Evolutionary conservation across 106 monocot species (phyloP).

Genomic region (Ottelia alismoides): DNA sequence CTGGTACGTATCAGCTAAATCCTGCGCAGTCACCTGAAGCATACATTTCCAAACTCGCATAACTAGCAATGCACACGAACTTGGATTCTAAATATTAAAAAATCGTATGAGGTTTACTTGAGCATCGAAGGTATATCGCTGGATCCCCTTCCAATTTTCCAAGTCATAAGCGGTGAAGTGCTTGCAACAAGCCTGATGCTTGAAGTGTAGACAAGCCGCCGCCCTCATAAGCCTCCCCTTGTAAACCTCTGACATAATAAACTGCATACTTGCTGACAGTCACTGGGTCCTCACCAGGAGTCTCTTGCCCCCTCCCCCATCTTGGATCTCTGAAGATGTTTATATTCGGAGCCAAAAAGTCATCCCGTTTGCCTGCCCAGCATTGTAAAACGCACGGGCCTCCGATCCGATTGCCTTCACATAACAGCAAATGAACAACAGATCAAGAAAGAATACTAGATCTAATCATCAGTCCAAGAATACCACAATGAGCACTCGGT

Average conservation of each 20-base stretch:
- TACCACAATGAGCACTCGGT: too few relatives aligned
- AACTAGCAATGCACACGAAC: too few relatives aligned
- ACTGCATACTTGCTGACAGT: conserved; percentile 1
- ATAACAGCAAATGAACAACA: neutral
- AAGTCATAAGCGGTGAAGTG: conserved; percentile 5
- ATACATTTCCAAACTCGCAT: too few relatives aligned
- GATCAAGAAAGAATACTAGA: too few relatives aligned
- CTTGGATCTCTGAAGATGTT: conserved; percentile 1
- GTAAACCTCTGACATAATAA: conserved; percentile 1
- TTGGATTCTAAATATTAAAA: too few relatives aligned
- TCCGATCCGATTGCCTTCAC: neutral
- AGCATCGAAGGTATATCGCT: too few relatives aligned
- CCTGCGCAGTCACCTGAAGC: neutral
- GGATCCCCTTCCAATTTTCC: conserved; percentile 1
- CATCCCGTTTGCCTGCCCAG: conserved; percentile 1
- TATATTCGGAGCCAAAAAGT: conserved; percentile 1
- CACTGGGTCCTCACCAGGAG: too few relatives aligned
- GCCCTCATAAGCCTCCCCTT: neutral
- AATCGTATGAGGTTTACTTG: neutral
- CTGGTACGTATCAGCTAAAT: neutral
- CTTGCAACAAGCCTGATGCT: conserved; percentile 3
- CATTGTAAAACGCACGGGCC: too few relatives aligned
- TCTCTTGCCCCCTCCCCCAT: conserved; percentile 3
- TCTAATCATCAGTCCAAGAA: too few relatives aligned
- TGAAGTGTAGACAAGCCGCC: neutral